Conservation (phyloP, 2,329 filamentous ascomycete genomes). For the Falciphora oryzae region DNA sequence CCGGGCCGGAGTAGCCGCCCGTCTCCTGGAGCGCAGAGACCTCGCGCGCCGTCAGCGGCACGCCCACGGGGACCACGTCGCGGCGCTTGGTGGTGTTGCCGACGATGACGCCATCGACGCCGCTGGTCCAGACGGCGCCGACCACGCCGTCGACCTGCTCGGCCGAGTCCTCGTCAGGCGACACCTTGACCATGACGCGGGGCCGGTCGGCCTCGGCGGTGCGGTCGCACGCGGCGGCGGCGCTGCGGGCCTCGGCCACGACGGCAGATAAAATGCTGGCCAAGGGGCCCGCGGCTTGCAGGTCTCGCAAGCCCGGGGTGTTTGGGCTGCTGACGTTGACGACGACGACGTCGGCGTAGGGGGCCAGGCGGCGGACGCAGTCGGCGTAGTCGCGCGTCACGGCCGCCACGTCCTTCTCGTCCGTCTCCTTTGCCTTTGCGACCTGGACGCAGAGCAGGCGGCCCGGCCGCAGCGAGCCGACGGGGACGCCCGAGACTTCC, state of each 20-base stretch:
- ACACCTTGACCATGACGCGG: constrained; percentile 95
- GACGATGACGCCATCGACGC: constrained; percentile 92
- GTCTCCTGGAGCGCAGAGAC: constrained; percentile 64
- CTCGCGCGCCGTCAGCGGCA: constrained; percentile 61
- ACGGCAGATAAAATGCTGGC: constrained; percentile 76
- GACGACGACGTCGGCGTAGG: constrained; percentile 91
- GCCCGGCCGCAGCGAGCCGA: constrained; percentile 72
- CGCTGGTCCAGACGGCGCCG: constrained; percentile 73
- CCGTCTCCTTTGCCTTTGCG: constrained; percentile 93
- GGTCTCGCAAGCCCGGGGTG: constrained; percentile 80
- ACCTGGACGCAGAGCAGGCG: constrained; percentile 84
- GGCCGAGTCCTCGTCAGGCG: constrained; percentile 85
- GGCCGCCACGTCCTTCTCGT: constrained; percentile 76
- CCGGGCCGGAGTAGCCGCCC: constrained; percentile 87
- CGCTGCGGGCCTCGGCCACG: constrained; percentile 66
- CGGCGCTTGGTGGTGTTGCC: constrained; percentile 93
- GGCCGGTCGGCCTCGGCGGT: constrained; percentile 57
- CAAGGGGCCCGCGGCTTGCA: constrained; percentile 80
- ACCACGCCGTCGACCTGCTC: constrained; percentile 84
- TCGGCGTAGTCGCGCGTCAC: constrained; percentile 80
- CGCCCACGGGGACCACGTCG: constrained; percentile 61
- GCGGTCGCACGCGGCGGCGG: constrained; percentile 36
- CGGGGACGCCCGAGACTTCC: constrained; percentile 59
- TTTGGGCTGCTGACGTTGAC: constrained; percentile 98
- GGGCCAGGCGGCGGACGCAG: constrained; percentile 75